These are phyloP conservation scores for Colletotrichum musae DNA, from an alignment of 2,329 filamentous ascomycete species.

Conservation along the genomic window DNA sequence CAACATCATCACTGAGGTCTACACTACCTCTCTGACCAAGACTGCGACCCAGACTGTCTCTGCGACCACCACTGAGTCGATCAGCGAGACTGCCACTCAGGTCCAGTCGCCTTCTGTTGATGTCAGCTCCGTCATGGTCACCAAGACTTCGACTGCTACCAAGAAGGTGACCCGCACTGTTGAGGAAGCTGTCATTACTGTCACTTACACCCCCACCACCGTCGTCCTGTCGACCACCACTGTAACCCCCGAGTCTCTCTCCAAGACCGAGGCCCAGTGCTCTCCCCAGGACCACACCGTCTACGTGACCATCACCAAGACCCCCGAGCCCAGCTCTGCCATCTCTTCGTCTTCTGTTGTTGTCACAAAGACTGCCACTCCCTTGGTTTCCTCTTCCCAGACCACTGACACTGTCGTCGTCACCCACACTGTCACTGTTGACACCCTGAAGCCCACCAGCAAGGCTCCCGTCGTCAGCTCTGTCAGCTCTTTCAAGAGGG, in stretches of 20 bases:
- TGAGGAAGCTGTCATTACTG: slow-evolving; percentile 25
- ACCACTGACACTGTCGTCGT: slow-evolving; percentile 28
- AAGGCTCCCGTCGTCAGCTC: slow-evolving; percentile 8
- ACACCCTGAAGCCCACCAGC: slow-evolving; percentile 22
- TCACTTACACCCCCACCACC: slow-evolving; percentile 30
- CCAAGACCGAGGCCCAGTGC: slow-evolving; percentile 20
- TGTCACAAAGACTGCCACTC: slow-evolving; percentile 7
- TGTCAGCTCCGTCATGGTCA: slow-evolving; percentile 28
- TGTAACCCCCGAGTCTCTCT: not conserved
- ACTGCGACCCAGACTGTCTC: slow-evolving; percentile 32
- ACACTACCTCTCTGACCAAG: slow-evolving; percentile 37
- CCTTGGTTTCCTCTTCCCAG: slow-evolving; percentile 5
- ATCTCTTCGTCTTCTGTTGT: slow-evolving; percentile 15
- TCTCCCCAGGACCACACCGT: slow-evolving; percentile 32
- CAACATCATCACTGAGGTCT: slow-evolving; percentile 27
- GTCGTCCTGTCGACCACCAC: slow-evolving; percentile 18
- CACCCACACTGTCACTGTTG: slow-evolving; percentile 37
- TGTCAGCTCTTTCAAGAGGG: slow-evolving; percentile 9
- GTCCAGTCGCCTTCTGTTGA: slow-evolving; percentile 22
- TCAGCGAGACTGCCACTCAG: slow-evolving; percentile 6
- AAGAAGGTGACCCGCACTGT: slow-evolving; percentile 24
- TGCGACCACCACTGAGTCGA: slow-evolving; percentile 7
- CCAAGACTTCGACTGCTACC: slow-evolving; percentile 34
- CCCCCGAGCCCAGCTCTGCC: slow-evolving; percentile 13
- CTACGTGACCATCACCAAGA: slow-evolving; percentile 40